Percentiles rank a stretch among this genome's conserved stretches.
Conservation (phyloP, 208 protist species). For the Acanthamoeba castellanii region DNA sequence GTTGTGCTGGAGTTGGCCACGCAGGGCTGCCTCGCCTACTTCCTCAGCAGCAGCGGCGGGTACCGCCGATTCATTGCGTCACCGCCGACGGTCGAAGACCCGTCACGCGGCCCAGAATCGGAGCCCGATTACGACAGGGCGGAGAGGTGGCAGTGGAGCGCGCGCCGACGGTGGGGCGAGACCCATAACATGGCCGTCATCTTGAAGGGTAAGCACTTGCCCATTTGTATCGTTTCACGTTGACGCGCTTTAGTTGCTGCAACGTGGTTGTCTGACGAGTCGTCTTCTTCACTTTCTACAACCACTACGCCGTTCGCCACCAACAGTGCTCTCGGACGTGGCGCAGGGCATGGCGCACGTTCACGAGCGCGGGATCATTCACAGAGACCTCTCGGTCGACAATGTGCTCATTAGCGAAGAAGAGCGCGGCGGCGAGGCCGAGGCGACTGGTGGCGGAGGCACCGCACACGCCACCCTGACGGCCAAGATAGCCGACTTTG, state of each 20-base stretch:
- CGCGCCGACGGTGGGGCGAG: neutral
- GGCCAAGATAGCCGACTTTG: conserved; percentile 68
- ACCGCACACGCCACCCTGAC: neutral
- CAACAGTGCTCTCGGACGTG: conserved; percentile 49
- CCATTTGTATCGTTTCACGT: neutral
- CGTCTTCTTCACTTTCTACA: no score
- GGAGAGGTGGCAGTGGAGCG: conserved; percentile 43
- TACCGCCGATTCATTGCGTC: neutral
- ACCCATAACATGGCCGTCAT: conserved; percentile 34
- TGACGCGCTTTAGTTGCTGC: no score
- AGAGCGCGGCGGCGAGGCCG: neutral
- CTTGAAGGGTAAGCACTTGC: neutral
- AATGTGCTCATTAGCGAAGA: conserved; percentile 46
- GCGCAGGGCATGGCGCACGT: conserved; percentile 37
- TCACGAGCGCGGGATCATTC: conserved; percentile 48
- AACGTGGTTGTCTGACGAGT: neutral
- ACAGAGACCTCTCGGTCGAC: conserved; percentile 60
- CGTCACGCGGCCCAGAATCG: neutral
- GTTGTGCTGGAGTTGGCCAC: conserved; percentile 45
- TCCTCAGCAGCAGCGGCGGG: conserved; percentile 36
- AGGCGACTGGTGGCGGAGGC: neutral
- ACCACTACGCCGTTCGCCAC: no score
- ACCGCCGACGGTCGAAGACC: neutral
- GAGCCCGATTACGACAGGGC: neutral
- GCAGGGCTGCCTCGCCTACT: conserved; percentile 10